A percentile compares a stretch with the other conserved stretches of the same genome.
phyloP scores from a whole-genome alignment of 2,329 filamentous ascomycete species.

The Didymella keratinophila region DNA sequence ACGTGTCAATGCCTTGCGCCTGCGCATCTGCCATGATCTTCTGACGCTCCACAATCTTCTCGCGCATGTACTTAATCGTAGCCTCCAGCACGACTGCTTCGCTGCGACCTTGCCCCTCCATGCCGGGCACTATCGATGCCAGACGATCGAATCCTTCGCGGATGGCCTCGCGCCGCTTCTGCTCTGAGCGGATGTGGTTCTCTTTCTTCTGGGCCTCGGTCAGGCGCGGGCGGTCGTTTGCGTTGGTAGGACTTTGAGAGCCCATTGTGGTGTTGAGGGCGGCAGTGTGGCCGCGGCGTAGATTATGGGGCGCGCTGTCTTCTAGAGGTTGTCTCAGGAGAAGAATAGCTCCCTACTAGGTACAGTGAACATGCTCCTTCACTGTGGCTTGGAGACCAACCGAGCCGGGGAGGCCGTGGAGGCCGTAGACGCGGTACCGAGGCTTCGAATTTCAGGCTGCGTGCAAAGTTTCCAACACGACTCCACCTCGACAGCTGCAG shows the following conservation, averaged over 20 bases:
- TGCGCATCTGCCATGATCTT: constrained; percentile 48
- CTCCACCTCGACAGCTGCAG: neutral
- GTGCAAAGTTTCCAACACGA: no score
- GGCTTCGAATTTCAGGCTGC: no score
- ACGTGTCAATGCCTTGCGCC: constrained; percentile 46
- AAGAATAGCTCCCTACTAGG: constrained; percentile 2
- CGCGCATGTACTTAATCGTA: constrained; percentile 55
- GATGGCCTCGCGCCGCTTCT: constrained; percentile 76
- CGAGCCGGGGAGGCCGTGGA: neutral
- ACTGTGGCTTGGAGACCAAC: constrained; percentile 11
- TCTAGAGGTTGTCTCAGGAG: constrained; percentile 1
- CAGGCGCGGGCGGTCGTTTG: constrained; percentile 67
- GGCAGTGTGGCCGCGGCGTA: no score
- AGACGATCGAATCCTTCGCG: constrained; percentile 84
- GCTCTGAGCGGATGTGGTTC: constrained; percentile 75
- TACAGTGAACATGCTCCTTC: constrained; percentile 20
- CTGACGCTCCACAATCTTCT: constrained; percentile 51
- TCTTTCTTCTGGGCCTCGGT: constrained; percentile 76
- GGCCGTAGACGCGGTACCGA: constrained; percentile 1
- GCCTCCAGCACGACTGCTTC: constrained; percentile 81
- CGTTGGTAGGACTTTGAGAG: constrained; percentile 40
- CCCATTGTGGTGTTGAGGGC: constrained; percentile 26
- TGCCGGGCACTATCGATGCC: constrained; percentile 79
- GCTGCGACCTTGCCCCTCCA: constrained; percentile 83
- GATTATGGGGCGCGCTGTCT: neutral